phyloP scores from a whole-genome alignment of 2,329 filamentous ascomycete species.

The Talaromyces sp. region DNA sequence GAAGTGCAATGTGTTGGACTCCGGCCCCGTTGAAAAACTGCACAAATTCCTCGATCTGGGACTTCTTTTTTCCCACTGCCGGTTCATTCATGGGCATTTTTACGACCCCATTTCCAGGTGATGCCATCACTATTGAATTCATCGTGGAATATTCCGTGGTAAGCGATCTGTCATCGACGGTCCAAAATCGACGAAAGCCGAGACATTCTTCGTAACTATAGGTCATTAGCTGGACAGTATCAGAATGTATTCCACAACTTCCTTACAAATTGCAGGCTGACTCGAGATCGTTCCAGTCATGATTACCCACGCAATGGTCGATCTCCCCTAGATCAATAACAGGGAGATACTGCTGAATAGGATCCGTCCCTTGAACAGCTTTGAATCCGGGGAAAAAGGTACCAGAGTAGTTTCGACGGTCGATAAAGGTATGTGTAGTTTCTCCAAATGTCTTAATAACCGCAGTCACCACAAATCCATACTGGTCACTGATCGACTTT shows the following conservation, averaged over 20 bases:
- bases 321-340: conserved; percentile 65
- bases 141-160: conserved; percentile 84
- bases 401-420: conserved; percentile 62
- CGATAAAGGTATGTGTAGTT: conserved; percentile 81
- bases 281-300: conserved; percentile 80
- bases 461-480: conserved; percentile 63
- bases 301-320: conserved; percentile 94
- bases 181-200: conserved; percentile 92
- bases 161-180: conserved; percentile 83
- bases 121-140: conserved; percentile 53
- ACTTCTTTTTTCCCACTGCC: conserved; percentile 74
- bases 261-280: conserved; percentile 49
- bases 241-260: neutral
- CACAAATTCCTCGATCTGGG: conserved; percentile 80
- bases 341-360: conserved; percentile 49
- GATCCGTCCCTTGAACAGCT: conserved; percentile 41
- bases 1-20: conserved; percentile 85
- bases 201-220: conserved; percentile 73
- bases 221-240: neutral
- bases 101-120: conserved; percentile 72
- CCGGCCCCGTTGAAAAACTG: conserved; percentile 80
- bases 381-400: conserved; percentile 74
- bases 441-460: conserved; percentile 82
- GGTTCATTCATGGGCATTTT: conserved; percentile 99
- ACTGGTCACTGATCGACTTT: conserved; percentile 46